A percentile compares a stretch with the other conserved stretches of the same genome.
phyloP scores from a whole-genome alignment of 2,329 filamentous ascomycete species.

The Piedraia hortae region DNA sequence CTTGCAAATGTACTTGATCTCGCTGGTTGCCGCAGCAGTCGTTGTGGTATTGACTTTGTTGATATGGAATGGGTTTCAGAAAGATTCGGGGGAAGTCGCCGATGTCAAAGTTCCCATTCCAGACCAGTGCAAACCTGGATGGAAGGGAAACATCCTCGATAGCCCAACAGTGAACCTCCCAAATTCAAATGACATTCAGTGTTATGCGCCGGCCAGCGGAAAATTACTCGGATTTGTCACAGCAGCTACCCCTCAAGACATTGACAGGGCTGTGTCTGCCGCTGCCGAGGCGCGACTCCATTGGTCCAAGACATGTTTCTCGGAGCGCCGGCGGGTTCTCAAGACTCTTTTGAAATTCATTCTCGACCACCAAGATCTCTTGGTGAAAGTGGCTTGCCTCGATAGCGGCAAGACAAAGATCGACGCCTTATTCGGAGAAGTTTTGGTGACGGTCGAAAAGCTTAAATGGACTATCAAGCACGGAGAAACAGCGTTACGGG shows the following conservation, averaged over 20 bases:
- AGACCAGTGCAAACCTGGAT: slow-evolving; percentile 26
- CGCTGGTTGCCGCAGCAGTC: background rate
- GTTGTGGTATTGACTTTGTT: slow-evolving; percentile 2
- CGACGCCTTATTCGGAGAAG: slow-evolving; percentile 80
- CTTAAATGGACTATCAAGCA: slow-evolving; percentile 81
- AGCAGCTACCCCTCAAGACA: slow-evolving; percentile 45
- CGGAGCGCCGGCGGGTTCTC: slow-evolving; percentile 50
- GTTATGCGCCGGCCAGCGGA: slow-evolving; percentile 75
- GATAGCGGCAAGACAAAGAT: slow-evolving; percentile 94
- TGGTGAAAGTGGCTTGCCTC: slow-evolving; percentile 60
- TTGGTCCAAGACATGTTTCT: slow-evolving; percentile 58
- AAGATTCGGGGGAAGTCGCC: slow-evolving; percentile 5
- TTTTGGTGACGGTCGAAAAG: slow-evolving; percentile 81
- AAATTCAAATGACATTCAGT: slow-evolving; percentile 43
- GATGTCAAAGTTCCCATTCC: slow-evolving; percentile 22
- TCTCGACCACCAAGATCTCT: slow-evolving; percentile 66
- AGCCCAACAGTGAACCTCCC: slow-evolving; percentile 34
- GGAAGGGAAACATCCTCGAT: slow-evolving; percentile 29
- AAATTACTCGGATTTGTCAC: slow-evolving; percentile 53
- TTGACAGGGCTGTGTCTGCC: slow-evolving; percentile 51
- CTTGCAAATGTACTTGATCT: background rate
- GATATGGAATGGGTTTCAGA: slow-evolving; percentile 1
- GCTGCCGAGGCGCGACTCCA: slow-evolving; percentile 44
- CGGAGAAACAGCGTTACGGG: slow-evolving; percentile 51
- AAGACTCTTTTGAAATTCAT: slow-evolving; percentile 57